These are phyloP conservation scores for Raffaelea albimanens DNA, from an alignment of 2,329 filamentous ascomycete genomes.

Conservation along the genomic window DNA sequence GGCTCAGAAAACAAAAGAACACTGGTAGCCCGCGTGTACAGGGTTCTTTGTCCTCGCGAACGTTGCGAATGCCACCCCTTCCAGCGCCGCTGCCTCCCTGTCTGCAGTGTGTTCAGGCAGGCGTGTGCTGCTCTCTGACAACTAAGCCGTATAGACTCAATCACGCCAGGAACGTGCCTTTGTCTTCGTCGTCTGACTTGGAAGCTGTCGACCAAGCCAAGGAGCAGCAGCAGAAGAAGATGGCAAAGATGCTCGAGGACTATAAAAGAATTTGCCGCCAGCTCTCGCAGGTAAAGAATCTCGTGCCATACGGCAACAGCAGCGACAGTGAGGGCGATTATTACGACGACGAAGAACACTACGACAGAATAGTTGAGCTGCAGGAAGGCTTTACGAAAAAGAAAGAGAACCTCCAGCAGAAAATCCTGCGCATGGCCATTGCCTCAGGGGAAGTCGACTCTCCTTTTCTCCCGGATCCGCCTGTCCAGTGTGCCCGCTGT, in stretches of 20 bases:
- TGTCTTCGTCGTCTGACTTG: too few relatives aligned
- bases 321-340: too few relatives aligned
- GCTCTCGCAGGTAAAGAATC: too few relatives aligned
- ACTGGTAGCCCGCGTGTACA: too few relatives aligned
- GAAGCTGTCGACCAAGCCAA: too few relatives aligned
- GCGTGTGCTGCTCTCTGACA: constrained; percentile 12
- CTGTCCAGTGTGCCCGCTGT: constrained; percentile 10
- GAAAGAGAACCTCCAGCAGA: constrained; percentile 9
- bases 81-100: constrained; percentile 11
- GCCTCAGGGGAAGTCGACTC: constrained; percentile 2
- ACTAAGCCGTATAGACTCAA: constrained; percentile 4
- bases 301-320: too few relatives aligned
- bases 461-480: constrained; percentile 6
- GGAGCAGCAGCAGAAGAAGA: background rate
- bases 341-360: too few relatives aligned
- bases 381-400: background rate
- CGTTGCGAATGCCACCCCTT: constrained; percentile 4
- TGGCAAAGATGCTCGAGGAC: background rate
- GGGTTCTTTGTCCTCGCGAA: too few relatives aligned
- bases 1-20: too few relatives aligned
- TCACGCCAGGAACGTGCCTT: too few relatives aligned
- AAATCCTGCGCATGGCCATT: constrained; percentile 4
- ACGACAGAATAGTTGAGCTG: too few relatives aligned
- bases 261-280: too few relatives aligned
- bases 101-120: constrained; percentile 11